Conservation (phyloP, 2,329 filamentous ascomycete species). For the Diaporthe sp. region DNA sequence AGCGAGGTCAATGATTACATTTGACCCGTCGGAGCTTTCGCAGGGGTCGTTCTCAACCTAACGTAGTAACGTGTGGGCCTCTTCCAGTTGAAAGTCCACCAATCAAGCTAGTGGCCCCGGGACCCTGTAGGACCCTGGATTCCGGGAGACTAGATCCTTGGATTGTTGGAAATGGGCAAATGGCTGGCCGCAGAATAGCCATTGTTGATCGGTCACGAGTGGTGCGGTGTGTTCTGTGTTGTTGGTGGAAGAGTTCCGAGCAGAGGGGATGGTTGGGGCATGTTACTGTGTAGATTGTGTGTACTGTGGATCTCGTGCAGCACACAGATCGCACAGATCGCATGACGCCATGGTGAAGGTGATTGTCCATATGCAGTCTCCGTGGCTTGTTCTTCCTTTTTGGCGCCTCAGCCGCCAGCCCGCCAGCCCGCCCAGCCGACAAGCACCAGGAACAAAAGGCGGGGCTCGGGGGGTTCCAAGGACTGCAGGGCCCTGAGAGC, state of each 20-base stretch:
- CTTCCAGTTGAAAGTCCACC: not conserved
- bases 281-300: not conserved
- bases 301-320: slow-evolving; percentile 5
- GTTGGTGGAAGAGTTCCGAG: slow-evolving; percentile 18
- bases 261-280: not conserved
- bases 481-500: slow-evolving; percentile 2
- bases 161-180: not conserved
- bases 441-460: slow-evolving; percentile 12
- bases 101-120: slow-evolving; percentile 8
- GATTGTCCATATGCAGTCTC: not conserved
- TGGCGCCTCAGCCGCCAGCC: slow-evolving; percentile 17
- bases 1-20: not conserved
- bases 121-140: slow-evolving; percentile 21
- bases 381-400: not conserved
- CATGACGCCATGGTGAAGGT: not conserved
- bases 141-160: slow-evolving; percentile 3
- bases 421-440: not conserved
- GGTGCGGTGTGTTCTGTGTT: not conserved
- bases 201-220: not conserved
- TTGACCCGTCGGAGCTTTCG: not conserved
- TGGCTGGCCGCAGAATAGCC: not conserved
- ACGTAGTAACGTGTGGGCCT: not conserved
- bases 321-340: slow-evolving; percentile 15
- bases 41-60: not conserved
- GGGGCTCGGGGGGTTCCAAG: slow-evolving; percentile 5